Conservation (phyloP, 2,329 filamentous ascomycete genomes). For the Blastomyces gilchristii region DNA sequence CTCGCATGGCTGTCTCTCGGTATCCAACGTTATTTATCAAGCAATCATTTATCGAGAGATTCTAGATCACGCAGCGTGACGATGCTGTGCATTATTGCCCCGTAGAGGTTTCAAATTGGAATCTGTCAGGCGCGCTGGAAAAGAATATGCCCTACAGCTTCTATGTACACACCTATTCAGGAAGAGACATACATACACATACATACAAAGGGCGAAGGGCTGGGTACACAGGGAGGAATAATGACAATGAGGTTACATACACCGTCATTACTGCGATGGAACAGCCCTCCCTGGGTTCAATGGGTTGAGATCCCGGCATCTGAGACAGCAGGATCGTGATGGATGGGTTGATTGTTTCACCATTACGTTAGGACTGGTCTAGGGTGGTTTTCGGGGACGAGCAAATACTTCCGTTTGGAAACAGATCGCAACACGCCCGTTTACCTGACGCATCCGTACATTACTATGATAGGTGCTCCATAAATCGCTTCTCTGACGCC, state of each 20-base stretch:
- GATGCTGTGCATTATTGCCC: background rate
- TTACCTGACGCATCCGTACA: background rate
- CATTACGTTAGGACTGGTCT: background rate
- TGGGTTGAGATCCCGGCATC: background rate
- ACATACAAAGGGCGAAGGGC: background rate
- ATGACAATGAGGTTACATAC: background rate
- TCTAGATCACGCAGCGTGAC: background rate
- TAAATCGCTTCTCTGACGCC: background rate
- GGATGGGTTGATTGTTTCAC: background rate
- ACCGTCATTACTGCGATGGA: background rate
- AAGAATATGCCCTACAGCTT: background rate
- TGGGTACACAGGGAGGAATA: too few relatives aligned
- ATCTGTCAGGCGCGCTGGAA: background rate
- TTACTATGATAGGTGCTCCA: too few relatives aligned
- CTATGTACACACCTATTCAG: background rate
- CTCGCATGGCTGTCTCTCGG: background rate
- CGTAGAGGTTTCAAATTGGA: background rate
- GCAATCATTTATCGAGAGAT: background rate
- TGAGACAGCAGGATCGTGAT: background rate
- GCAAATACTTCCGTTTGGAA: background rate
- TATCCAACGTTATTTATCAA: background rate
- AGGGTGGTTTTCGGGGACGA: background rate
- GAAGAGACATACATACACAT: too few relatives aligned
- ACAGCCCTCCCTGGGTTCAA: background rate
- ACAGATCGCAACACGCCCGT: background rate